Percentiles rank a stretch among this genome's conserved stretches.
phyloP scores from a whole-genome alignment of 2,329 filamentous ascomycete genomes.

The Venturia oleaginea region DNA sequence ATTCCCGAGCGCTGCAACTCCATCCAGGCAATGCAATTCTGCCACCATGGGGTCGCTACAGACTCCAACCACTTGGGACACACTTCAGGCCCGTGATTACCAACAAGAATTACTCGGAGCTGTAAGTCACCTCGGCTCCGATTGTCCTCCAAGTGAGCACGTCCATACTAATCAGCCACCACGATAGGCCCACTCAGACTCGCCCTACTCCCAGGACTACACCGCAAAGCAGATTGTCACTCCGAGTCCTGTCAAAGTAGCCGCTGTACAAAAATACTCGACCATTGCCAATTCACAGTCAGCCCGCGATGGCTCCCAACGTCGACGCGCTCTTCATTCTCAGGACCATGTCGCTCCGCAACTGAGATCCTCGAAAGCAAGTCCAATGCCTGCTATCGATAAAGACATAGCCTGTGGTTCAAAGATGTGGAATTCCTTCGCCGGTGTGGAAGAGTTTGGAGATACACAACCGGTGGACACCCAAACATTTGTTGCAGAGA shows the following conservation, averaged over 20 bases:
- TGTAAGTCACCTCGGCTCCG: conserved; percentile 1
- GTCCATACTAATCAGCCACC: conserved; percentile 5
- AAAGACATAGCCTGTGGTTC: neutral
- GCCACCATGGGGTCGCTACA: neutral
- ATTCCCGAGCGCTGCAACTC: neutral
- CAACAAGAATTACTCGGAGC: neutral
- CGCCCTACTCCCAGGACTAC: neutral
- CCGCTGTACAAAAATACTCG: neutral
- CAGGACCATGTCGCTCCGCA: conserved; percentile 4
- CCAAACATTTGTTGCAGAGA: conserved; percentile 12
- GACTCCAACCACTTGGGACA: neutral
- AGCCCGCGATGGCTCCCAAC: neutral
- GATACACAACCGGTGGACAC: conserved; percentile 15
- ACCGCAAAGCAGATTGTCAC: neutral
- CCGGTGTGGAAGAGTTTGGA: conserved; percentile 1
- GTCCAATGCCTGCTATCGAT: neutral
- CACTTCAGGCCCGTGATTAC: neutral
- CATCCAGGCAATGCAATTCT: neutral
- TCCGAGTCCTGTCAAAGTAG: neutral
- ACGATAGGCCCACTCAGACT: neutral
- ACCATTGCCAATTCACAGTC: conserved; percentile 4
- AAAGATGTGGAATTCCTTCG: conserved; percentile 13
- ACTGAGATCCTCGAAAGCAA: neutral
- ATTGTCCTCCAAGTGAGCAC: neutral
- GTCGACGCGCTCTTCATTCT: neutral